These are phyloP conservation scores for Plenodomus biglobosus DNA, from an alignment of 2,329 filamentous ascomycete genomes.

Conservation along the genomic window DNA sequence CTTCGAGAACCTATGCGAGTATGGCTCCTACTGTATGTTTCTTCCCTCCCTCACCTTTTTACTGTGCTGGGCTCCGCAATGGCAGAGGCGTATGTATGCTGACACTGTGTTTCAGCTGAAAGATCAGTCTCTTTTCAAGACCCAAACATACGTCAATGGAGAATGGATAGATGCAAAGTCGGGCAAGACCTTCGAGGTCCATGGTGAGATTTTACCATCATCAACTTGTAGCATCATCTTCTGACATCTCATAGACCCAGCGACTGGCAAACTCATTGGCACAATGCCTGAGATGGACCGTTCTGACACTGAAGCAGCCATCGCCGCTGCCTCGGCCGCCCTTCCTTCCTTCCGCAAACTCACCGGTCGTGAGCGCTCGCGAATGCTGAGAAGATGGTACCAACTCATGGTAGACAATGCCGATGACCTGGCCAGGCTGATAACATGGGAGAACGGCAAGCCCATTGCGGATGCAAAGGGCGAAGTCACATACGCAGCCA, in stretches of 20 bases:
- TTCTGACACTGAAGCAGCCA: slow-evolving; percentile 77
- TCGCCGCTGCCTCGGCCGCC: slow-evolving; percentile 77
- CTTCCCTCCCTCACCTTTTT: no score
- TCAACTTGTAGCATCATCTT: not conserved
- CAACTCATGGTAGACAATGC: slow-evolving; percentile 75
- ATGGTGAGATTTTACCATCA: slow-evolving; percentile 39
- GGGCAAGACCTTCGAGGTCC: slow-evolving; percentile 87
- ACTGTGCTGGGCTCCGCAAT: not conserved
- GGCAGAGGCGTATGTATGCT: slow-evolving; percentile 3
- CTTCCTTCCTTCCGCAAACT: slow-evolving; percentile 69
- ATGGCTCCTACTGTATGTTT: slow-evolving; percentile 46
- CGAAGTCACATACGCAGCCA: slow-evolving; percentile 45
- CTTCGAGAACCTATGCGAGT: slow-evolving; percentile 45
- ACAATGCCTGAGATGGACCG: slow-evolving; percentile 81
- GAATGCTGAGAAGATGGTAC: slow-evolving; percentile 77
- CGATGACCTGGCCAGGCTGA: slow-evolving; percentile 78
- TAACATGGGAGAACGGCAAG: slow-evolving; percentile 91
- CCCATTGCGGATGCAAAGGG: slow-evolving; percentile 60
- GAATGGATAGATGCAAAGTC: slow-evolving; percentile 86
- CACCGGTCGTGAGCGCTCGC: slow-evolving; percentile 73
- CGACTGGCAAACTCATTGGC: slow-evolving; percentile 77
- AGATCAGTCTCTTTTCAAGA: slow-evolving; percentile 70
- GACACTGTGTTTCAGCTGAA: slow-evolving; percentile 44
- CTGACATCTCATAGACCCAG: slow-evolving; percentile 64
- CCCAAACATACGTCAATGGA: slow-evolving; percentile 84